Conservation (phyloP, 2,329 filamentous ascomycete species). For the Didymella exigua region DNA sequence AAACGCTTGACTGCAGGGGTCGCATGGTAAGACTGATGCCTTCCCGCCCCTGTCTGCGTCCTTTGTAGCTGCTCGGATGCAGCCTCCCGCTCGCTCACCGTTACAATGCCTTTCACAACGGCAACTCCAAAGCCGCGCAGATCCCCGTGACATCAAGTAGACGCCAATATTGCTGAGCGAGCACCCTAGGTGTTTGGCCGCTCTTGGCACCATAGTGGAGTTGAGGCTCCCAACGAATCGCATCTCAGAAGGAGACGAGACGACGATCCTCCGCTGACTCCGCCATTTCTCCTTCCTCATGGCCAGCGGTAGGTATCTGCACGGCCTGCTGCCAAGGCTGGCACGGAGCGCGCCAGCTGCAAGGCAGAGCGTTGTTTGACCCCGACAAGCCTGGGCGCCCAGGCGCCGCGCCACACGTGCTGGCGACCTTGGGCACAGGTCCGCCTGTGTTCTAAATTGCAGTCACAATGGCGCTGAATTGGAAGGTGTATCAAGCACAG, state of each 20-base stretch:
- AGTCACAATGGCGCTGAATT: not conserved
- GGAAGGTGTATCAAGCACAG: conserved; percentile 1
- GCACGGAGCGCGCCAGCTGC: conserved; percentile 18
- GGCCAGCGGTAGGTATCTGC: not conserved
- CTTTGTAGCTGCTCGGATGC: not conserved
- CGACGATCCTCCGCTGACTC: conserved; percentile 15
- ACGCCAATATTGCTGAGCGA: not conserved
- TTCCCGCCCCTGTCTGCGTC: not conserved
- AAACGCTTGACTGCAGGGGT: conserved; percentile 1
- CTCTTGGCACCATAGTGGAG: conserved; percentile 1
- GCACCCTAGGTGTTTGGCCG: not conserved
- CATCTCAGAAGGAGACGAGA: conserved; percentile 5
- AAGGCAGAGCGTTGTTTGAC: conserved; percentile 15
- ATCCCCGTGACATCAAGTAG: not conserved
- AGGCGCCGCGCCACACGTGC: conserved; percentile 24
- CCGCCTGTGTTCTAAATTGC: conserved; percentile 7
- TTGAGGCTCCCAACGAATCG: conserved; percentile 2
- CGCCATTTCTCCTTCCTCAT: conserved; percentile 1
- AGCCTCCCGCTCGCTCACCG: not conserved
- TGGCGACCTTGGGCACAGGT: conserved; percentile 12
- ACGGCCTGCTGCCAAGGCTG: conserved; percentile 11
- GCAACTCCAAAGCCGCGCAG: not conserved
- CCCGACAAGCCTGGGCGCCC: conserved; percentile 22
- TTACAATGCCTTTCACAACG: not conserved
- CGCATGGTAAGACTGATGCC: conserved; percentile 1